Base-by-base conservation (phyloP, 768 basidiomycete genomes). In the Boletellus emodensis region DNA sequence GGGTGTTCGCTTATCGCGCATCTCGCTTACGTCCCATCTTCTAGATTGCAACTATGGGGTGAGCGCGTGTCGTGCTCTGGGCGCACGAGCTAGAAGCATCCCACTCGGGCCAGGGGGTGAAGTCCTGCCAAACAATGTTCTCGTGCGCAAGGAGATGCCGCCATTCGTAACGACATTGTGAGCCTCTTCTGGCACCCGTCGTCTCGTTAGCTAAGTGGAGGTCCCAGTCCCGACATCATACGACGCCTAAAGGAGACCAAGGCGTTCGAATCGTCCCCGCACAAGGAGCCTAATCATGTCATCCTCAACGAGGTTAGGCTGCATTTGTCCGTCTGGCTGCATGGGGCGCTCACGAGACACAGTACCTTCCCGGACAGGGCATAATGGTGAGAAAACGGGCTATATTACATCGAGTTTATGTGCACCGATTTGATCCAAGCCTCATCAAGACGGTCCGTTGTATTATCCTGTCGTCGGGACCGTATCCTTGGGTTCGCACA, bases 391-490 rank as follows among this genome's bases (percentile, higher is more conserved):
- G 73, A 68, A 44, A 49, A 17, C 15, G 36, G 53, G 53, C 46
- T 46, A 53, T 44, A 58, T 56, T 49, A 37, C 20, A 32, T 22
- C 42, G 26, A 20, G 43, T 32, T 53, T 43, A 10, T 30, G 40
- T 47, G 52, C 34, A 37, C 36, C 45, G 28, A 34, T 34, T 44
- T 51, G 44, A 22, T 37, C 32, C 41, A 67, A 94, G 90, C 90
- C 92, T 2, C 94, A 96, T 60, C 85, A 95, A 72, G 94, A 97
- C 65, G 93, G 94, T 0, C 87, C 92, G 2, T 80, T 84, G 15
- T 97, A 95, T 70, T 72, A 84, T 61, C 90, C 94, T 0, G 82
- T 87, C 5, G 94, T 96, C 1, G 86, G 90, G 2, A 96, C 94
- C n/a, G 71, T 97, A 44, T 93, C 94, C 13, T 71, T 96, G 51